Percentiles rank a stretch among this genome's conserved stretches.
Evolutionary conservation across 371 early-diverging fungal genomes (phyloP).

Genomic region (Basidiobolus heterosporus): DNA sequence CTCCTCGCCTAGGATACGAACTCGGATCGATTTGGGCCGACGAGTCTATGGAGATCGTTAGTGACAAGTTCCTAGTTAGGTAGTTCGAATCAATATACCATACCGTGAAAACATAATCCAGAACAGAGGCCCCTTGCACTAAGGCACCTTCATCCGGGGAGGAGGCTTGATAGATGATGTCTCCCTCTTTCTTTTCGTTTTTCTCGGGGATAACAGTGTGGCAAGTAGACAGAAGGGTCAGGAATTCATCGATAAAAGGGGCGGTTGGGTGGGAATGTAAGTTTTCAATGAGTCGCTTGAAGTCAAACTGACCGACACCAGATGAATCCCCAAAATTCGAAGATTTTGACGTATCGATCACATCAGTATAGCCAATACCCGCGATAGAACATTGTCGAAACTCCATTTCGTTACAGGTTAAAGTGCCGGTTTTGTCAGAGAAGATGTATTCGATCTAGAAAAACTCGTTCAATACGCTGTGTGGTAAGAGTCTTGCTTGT

Average conservation of each 20-base stretch:
- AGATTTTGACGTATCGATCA: conserved; percentile 21
- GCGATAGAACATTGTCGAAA: conserved; percentile 73
- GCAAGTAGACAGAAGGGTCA: conserved; percentile 76
- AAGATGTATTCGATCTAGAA: conserved; percentile 67
- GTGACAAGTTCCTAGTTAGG: background rate
- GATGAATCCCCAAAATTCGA: conserved; percentile 41
- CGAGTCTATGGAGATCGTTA: conserved; percentile 37
- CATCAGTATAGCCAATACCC: conserved; percentile 57
- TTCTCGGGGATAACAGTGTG: conserved; percentile 93
- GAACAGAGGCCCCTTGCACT: conserved; percentile 54
- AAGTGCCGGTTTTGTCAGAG: conserved; percentile 87
- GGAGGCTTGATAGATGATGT: conserved; percentile 68
- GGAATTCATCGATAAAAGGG: conserved; percentile 51
- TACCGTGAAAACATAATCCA: conserved; percentile 39
- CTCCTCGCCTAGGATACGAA: conserved; percentile 40
- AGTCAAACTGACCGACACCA: conserved; percentile 44
- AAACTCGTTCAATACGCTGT: too few relatives aligned
- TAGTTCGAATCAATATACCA: background rate
- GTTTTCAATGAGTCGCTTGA: conserved; percentile 42
- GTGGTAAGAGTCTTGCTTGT: conserved; percentile 9
- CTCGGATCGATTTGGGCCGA: conserved; percentile 71
- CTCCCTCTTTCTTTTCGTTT: conserved; percentile 12
- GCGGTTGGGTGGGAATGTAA: conserved; percentile 39
- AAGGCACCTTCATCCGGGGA: conserved; percentile 86
- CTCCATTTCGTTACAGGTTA: conserved; percentile 93